Evolutionary conservation across 2,329 filamentous ascomycete species (phyloP).

Genomic region (Hypoxylon sp.): DNA sequence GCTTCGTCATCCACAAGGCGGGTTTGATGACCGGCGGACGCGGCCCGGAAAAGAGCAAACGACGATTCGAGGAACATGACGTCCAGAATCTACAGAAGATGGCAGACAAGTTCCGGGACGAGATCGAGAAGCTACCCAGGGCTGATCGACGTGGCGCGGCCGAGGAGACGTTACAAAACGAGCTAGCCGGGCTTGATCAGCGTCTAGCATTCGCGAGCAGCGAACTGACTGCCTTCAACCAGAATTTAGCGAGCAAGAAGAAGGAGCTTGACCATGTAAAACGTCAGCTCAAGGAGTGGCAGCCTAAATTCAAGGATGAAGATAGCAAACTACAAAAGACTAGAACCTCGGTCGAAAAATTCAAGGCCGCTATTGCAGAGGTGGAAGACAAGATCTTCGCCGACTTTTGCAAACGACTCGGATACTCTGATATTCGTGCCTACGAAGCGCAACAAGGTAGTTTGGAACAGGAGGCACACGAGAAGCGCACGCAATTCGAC

Average conservation of each 20-base stretch:
- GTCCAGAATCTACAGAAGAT: constrained; percentile 85
- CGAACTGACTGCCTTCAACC: constrained; percentile 81
- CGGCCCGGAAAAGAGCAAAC: constrained; percentile 80
- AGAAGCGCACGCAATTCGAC: constrained; percentile 88
- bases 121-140: constrained; percentile 84
- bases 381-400: constrained; percentile 92
- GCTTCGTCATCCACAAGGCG: constrained; percentile 96
- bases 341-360: constrained; percentile 62
- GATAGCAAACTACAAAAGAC: constrained; percentile 73
- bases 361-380: constrained; percentile 73
- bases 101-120: constrained; percentile 79
- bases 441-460: constrained; percentile 95
- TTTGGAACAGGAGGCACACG: constrained; percentile 87
- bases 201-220: constrained; percentile 77
- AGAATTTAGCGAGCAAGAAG: constrained; percentile 86
- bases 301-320: constrained; percentile 83
- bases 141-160: constrained; percentile 78
- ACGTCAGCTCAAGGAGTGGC: constrained; percentile 78
- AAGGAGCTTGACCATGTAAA: constrained; percentile 81
- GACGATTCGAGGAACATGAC: constrained; percentile 89
- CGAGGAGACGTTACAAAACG: constrained; percentile 84
- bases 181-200: constrained; percentile 83
- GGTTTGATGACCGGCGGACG: constrained; percentile 97
- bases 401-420: constrained; percentile 85
- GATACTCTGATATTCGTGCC: constrained; percentile 88